Percentiles rank a stretch among this genome's conserved stretches.
These are phyloP conservation scores for Hyaloscypha finlandica DNA, from an alignment of 495 filamentous ascomycete genomes.

Conservation along the genomic window DNA sequence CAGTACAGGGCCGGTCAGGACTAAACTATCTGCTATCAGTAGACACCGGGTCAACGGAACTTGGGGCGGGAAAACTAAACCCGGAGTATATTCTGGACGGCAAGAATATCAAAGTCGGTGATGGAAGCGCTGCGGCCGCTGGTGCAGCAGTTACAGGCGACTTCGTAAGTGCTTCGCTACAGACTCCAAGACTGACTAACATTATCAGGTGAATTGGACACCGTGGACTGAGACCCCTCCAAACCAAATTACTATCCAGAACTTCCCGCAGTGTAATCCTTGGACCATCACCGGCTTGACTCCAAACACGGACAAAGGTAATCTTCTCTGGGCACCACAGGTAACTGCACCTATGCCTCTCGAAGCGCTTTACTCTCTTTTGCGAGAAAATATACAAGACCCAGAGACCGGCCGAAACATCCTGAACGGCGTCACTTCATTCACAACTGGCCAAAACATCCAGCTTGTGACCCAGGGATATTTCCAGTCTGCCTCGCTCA, in stretches of 20 bases:
- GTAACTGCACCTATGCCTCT: slow-evolving; percentile 25
- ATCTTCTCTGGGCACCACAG: slow-evolving; percentile 13
- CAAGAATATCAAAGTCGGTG: slow-evolving; percentile 17
- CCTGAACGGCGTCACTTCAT: slow-evolving; percentile 1
- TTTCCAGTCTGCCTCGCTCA: slow-evolving; percentile 9
- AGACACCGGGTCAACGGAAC: slow-evolving; percentile 8
- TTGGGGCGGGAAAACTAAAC: slow-evolving; percentile 15
- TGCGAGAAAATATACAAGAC: slow-evolving; percentile 12
- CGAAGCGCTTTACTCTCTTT: slow-evolving; percentile 24
- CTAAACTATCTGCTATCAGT: slow-evolving; percentile 18
- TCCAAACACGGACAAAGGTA: background rate
- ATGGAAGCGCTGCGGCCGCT: slow-evolving; percentile 16
- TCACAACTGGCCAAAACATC: slow-evolving; percentile 6
- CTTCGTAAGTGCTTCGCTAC: slow-evolving; percentile 10
- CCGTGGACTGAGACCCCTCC: slow-evolving; percentile 18
- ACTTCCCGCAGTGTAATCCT: slow-evolving; percentile 29
- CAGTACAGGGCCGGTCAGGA: slow-evolving; percentile 4
- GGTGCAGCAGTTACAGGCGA: slow-evolving; percentile 16
- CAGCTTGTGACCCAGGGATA: slow-evolving; percentile 12
- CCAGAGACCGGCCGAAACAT: slow-evolving; percentile 13
- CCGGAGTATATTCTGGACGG: slow-evolving; percentile 21
- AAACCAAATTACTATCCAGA: slow-evolving; percentile 20
- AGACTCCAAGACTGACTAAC: slow-evolving; percentile 3
- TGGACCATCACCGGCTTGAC: slow-evolving; percentile 19
- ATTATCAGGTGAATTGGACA: slow-evolving; percentile 27